Evolutionary conservation across 2,329 filamentous ascomycete genomes (phyloP).

Genomic region (Pestalotiopsis fici): DNA sequence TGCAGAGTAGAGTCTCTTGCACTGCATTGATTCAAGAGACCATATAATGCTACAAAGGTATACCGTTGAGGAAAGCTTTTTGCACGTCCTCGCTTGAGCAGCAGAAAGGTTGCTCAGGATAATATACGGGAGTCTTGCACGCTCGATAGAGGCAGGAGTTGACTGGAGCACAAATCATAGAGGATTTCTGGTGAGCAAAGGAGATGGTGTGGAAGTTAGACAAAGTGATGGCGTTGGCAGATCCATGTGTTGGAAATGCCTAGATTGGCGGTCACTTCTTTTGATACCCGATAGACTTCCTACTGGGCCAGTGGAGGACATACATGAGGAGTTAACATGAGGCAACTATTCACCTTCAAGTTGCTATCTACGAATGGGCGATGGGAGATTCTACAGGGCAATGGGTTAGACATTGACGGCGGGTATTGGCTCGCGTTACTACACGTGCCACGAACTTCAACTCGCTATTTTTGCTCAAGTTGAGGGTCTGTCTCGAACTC

Average conservation of each 20-base stretch:
- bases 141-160: neutral
- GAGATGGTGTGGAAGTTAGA: conserved; percentile 1
- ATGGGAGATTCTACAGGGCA: neutral
- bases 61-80: neutral
- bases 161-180: neutral
- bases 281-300: conserved; percentile 39
- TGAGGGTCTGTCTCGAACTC: neutral
- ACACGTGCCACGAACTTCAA: neutral
- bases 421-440: neutral
- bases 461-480: neutral
- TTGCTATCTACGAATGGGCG: neutral
- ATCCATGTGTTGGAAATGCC: neutral
- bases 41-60: neutral
- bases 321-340: neutral
- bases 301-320: conserved; percentile 1
- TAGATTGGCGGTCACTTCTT: conserved; percentile 18
- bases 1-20: conserved; percentile 2
- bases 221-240: neutral
- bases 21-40: neutral
- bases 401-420: neutral
- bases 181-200: neutral
- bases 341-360: neutral
- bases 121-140: neutral
- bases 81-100: neutral
- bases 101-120: neutral